Conservation (phyloP, 1,284 basidiomycete genomes). For the Ganoderma lucidum region DNA sequence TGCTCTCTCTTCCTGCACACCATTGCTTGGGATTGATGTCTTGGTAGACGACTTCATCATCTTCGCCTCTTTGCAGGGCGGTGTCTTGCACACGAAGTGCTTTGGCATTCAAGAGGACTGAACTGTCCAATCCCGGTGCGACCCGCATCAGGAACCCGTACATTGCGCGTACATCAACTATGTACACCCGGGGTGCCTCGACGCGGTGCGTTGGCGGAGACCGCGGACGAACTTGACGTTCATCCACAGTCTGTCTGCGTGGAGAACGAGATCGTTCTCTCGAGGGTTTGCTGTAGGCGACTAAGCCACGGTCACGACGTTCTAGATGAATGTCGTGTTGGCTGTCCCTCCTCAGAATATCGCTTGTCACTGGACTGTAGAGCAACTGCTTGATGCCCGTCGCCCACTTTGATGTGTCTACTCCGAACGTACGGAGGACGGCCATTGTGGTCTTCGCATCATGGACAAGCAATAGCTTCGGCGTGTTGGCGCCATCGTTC, state of each 20-base stretch:
- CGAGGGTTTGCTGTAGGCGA: conserved; percentile 5
- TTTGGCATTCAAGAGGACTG: conserved; percentile 27
- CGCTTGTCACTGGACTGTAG: conserved; percentile 16
- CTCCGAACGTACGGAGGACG: conserved; percentile 36
- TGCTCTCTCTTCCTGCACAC: conserved; percentile 47
- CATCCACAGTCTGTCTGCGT: conserved; percentile 19
- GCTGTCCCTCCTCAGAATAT: background rate
- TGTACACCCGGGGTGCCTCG: conserved; percentile 30
- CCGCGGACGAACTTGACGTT: conserved; percentile 25
- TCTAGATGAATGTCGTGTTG: background rate
- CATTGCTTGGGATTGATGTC: conserved; percentile 31
- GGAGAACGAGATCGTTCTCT: conserved; percentile 39
- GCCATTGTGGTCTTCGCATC: conserved; percentile 32
- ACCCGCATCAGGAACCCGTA: conserved; percentile 37
- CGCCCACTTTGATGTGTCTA: conserved; percentile 36
- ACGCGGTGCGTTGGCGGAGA: conserved; percentile 23
- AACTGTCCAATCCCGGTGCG: conserved; percentile 15
- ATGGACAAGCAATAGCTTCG: conserved; percentile 42
- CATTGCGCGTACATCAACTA: conserved; percentile 43
- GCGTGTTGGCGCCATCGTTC: conserved; percentile 9
- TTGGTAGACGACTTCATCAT: conserved; percentile 25
- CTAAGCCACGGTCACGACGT: background rate
- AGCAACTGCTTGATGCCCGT: conserved; percentile 37
- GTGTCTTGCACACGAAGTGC: conserved; percentile 30
- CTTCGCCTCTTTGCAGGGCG: conserved; percentile 22